Conservation (phyloP, 805 yeast genomes). For the Zygosaccharomyces siamensis region DNA sequence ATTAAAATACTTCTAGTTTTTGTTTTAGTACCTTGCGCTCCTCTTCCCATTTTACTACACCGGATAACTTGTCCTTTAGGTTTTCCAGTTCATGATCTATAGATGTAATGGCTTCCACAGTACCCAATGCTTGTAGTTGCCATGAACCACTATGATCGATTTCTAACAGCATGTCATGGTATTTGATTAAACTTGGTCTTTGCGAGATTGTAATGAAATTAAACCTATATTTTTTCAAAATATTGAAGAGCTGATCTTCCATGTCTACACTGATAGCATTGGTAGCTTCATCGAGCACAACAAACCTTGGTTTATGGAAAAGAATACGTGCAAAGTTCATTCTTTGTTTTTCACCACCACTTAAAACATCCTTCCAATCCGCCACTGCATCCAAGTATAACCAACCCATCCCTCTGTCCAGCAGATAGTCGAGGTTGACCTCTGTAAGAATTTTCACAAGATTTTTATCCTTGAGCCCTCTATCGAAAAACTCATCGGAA, state of each 20-base stretch:
- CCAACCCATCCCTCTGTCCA: constrained; percentile 57
- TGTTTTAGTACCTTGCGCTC: constrained; percentile 56
- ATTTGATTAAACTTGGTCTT: constrained; percentile 76
- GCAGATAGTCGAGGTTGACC: constrained; percentile 75
- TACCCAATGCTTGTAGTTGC: constrained; percentile 60
- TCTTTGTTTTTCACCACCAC: constrained; percentile 96
- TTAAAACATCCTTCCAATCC: constrained; percentile 85
- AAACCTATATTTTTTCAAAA: constrained; percentile 62
- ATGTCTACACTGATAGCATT: constrained; percentile 87
- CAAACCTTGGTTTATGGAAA: constrained; percentile 75
- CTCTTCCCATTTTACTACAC: constrained; percentile 53
- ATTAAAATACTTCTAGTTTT: constrained; percentile 31
- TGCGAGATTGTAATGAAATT: constrained; percentile 80
- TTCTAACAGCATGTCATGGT: constrained; percentile 73
- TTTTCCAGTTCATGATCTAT: constrained; percentile 73
- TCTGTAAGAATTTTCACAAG: constrained; percentile 62
- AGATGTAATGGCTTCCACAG: constrained; percentile 59
- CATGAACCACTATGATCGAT: constrained; percentile 54
- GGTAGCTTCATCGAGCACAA: constrained; percentile 88
- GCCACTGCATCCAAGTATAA: constrained; percentile 42
- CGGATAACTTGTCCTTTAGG: constrained; percentile 54
- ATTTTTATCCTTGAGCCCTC: constrained; percentile 66
- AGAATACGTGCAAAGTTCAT: constrained; percentile 81
- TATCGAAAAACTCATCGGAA: constrained; percentile 67
- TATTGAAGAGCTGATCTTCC: constrained; percentile 79